Evolutionary conservation across 768 basidiomycete genomes (phyloP), one percentile per base, ranked within the genome.

Genomic region (Tylopilus balloui): DNA sequence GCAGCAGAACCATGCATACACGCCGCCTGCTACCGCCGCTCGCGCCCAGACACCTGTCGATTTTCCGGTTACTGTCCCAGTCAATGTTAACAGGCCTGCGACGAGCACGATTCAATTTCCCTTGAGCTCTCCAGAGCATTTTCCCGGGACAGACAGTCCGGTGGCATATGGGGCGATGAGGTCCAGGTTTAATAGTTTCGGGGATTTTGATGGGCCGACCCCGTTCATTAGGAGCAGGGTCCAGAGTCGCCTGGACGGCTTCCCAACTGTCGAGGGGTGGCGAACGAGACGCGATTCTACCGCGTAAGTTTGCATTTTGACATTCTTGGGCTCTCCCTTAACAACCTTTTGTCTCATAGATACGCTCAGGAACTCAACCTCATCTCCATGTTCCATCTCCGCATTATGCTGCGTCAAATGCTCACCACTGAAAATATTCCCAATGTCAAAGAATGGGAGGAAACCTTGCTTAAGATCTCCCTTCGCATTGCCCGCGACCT

Each of bases 321-420:
- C 13, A 40, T 48, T 42, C 20, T 48, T 31, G 44, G 14, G 47
- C 42, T 32, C 19, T 46, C 25, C 19, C 31, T 53, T 51, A 37
- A 52, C 14, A 42, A 3, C 3, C 19, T 27, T 2, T 55, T 13
- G 19, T 23, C 21, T 36, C 11, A 34, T 47, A 92, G 92, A 48
- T 88, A 88, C 66, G 82, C 89, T 14, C 81, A 88, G 60, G 84
- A 92, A 61, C 78, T 94, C 24, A 92, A 93, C 61, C 69, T 83
- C 10, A 82, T 84, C 12, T 94, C 93, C 11, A 88, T 96, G 81
- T 77, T 78, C 54, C 92, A 98, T 68, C 78, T 97, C 42, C 87
- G 90, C 35, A 78, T 84, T 50, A 93, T 98, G 86, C 73, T 99
- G 13, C 80, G 84, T 6, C 96, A 99, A 69, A 88, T 92, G 78